A percentile compares a stretch with the other conserved stretches of the same genome.
Conservation (phyloP, 2,329 filamentous ascomycete genomes). For the Apiospora koreana region DNA sequence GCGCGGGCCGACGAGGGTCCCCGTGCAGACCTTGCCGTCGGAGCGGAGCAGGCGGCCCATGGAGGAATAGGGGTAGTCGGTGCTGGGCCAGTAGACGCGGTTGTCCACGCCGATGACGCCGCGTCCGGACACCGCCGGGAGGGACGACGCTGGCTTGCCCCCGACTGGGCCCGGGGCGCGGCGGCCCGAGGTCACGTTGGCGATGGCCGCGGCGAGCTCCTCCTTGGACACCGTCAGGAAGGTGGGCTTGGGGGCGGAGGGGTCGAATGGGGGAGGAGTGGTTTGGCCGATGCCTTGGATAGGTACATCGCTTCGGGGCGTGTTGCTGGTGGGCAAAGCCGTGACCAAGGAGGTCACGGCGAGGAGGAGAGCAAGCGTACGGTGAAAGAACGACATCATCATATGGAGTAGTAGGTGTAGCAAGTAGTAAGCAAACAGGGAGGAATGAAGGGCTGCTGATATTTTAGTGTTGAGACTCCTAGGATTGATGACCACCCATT, state of each 20-base stretch:
- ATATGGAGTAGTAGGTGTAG: neutral
- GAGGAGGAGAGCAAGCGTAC: neutral
- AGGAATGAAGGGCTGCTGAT: neutral
- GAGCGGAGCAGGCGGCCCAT: conserved; percentile 25
- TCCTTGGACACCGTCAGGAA: neutral
- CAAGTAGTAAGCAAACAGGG: neutral
- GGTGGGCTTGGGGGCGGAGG: neutral
- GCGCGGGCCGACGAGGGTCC: conserved; percentile 30
- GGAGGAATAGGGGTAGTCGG: conserved; percentile 22
- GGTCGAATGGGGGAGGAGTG: neutral
- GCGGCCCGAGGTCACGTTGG: neutral
- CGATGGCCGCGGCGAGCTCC: neutral
- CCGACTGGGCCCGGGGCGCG: neutral
- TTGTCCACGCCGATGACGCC: conserved; percentile 25
- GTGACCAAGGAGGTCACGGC: neutral
- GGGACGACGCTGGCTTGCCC: neutral
- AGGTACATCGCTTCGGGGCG: neutral
- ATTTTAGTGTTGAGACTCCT: neutral
- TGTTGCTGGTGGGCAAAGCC: neutral
- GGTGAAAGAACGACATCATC: neutral
- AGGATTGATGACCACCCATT: neutral
- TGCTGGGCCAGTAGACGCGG: conserved; percentile 22
- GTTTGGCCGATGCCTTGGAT: neutral
- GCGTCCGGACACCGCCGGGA: conserved; percentile 12
- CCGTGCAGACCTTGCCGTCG: conserved; percentile 27